Evolutionary conservation across 495 filamentous ascomycete genomes (phyloP).

Genomic region (Penicillium roqueforti): DNA sequence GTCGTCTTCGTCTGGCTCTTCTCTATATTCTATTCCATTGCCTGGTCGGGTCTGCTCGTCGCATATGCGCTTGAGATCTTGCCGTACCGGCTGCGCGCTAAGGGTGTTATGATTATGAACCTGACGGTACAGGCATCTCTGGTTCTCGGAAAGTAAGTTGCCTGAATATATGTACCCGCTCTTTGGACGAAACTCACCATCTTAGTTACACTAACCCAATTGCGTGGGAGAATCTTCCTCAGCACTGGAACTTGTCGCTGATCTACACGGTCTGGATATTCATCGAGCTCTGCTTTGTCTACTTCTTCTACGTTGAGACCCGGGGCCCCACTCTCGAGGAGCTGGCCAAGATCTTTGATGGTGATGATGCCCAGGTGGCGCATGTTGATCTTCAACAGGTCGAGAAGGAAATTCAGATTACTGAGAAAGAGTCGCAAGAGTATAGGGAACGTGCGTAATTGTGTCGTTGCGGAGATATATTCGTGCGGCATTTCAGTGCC

Average conservation of each 20-base stretch:
- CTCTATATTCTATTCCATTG: constrained; percentile 50
- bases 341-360: constrained; percentile 57
- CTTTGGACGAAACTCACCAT: neutral
- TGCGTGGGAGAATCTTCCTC: constrained; percentile 47
- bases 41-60: constrained; percentile 56
- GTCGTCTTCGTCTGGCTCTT: constrained; percentile 60
- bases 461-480: neutral
- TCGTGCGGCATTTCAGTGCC: neutral
- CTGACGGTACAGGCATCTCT: constrained; percentile 55
- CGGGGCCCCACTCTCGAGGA: constrained; percentile 61
- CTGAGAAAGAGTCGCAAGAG: constrained; percentile 1
- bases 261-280: constrained; percentile 59
- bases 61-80: constrained; percentile 60
- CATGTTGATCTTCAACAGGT: constrained; percentile 17
- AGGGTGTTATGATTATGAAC: constrained; percentile 63
- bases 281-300: constrained; percentile 54
- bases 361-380: constrained; percentile 47
- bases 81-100: constrained; percentile 61
- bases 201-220: constrained; percentile 46
- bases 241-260: constrained; percentile 53
- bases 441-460: constrained; percentile 5
- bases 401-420: constrained; percentile 13
- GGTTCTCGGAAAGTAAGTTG: constrained; percentile 48
- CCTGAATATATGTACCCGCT: neutral
- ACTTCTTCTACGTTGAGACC: constrained; percentile 63